Evolutionary conservation across 1,139 yeast species (phyloP).

Genomic region (Lodderomyces parapsilosis): DNA sequence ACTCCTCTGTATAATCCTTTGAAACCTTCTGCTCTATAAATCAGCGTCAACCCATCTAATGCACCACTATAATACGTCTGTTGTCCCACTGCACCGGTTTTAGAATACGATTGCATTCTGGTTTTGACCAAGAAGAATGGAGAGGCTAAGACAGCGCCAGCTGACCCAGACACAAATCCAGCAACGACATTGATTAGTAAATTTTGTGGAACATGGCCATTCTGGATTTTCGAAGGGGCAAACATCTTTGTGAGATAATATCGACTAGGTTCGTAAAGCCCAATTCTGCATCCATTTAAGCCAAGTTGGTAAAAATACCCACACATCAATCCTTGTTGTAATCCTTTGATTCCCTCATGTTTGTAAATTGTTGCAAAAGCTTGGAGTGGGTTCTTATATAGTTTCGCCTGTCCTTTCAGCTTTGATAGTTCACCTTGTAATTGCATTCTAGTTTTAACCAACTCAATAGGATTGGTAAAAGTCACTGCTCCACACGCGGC

Average conservation of each 20-base stretch:
- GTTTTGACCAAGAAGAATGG: slow-evolving; percentile 92
- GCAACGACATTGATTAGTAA: slow-evolving; percentile 70
- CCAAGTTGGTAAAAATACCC: slow-evolving; percentile 89
- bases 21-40: slow-evolving; percentile 68
- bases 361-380: slow-evolving; percentile 72
- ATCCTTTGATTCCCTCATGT: slow-evolving; percentile 83
- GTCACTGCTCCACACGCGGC: slow-evolving; percentile 99
- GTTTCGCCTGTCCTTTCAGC: slow-evolving; percentile 46
- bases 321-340: slow-evolving; percentile 82
- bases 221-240: slow-evolving; percentile 40
- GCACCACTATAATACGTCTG: slow-evolving; percentile 82
- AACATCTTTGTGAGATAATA: slow-evolving; percentile 53
- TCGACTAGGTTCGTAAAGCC: slow-evolving; percentile 88
- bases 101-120: slow-evolving; percentile 89
- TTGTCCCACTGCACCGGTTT: slow-evolving; percentile 69
- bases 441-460: slow-evolving; percentile 94
- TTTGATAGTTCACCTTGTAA: slow-evolving; percentile 86
- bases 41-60: slow-evolving; percentile 63
- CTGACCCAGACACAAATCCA: slow-evolving; percentile 82
- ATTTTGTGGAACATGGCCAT: slow-evolving; percentile 53
- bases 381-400: slow-evolving; percentile 82
- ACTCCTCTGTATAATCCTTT: slow-evolving; percentile 85
- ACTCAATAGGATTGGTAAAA: slow-evolving; percentile 91
- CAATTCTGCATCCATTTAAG: slow-evolving; percentile 89
- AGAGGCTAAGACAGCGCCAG: slow-evolving; percentile 88